Evolutionary conservation across 805 yeast species (phyloP).

Genomic region (Schwanniomyces polymorphus): DNA sequence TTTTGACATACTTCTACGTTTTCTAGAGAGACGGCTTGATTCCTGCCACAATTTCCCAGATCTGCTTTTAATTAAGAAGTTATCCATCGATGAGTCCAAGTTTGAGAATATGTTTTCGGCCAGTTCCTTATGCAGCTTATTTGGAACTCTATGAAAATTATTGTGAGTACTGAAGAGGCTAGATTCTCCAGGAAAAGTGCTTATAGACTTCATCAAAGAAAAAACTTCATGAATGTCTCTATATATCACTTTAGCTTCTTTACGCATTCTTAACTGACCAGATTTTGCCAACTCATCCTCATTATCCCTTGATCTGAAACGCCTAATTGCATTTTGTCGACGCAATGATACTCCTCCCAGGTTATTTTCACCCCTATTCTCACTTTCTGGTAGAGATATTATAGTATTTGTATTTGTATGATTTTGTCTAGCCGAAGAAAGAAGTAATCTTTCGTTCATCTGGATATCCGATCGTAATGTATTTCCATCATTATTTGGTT

Average conservation of each 20-base stretch:
- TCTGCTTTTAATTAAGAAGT: constrained; percentile 9
- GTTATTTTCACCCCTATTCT: neutral
- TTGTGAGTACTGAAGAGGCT: constrained; percentile 3
- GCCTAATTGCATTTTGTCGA: constrained; percentile 34
- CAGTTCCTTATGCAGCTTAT: constrained; percentile 1
- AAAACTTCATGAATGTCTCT: constrained; percentile 7
- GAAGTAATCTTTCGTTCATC: constrained; percentile 20
- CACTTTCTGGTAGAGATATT: constrained; percentile 3
- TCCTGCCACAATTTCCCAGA: constrained; percentile 10
- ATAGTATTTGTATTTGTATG: constrained; percentile 18
- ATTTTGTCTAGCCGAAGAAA: constrained; percentile 27
- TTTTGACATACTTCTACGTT: neutral
- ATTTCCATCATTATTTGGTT: constrained; percentile 5
- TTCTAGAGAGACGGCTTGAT: neutral
- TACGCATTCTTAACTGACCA: constrained; percentile 2
- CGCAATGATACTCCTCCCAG: constrained; percentile 20
- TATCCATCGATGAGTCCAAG: constrained; percentile 11
- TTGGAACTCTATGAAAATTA: constrained; percentile 3
- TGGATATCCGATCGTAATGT: constrained; percentile 12
- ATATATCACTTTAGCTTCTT: constrained; percentile 11
- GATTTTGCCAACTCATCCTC: neutral
- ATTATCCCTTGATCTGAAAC: constrained; percentile 4
- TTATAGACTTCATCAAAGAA: constrained; percentile 1
- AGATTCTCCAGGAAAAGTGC: constrained; percentile 2
- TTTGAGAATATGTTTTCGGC: constrained; percentile 7